phyloP scores from a whole-genome alignment of 306 rosid genomes.

The Cicer arietinum region DNA sequence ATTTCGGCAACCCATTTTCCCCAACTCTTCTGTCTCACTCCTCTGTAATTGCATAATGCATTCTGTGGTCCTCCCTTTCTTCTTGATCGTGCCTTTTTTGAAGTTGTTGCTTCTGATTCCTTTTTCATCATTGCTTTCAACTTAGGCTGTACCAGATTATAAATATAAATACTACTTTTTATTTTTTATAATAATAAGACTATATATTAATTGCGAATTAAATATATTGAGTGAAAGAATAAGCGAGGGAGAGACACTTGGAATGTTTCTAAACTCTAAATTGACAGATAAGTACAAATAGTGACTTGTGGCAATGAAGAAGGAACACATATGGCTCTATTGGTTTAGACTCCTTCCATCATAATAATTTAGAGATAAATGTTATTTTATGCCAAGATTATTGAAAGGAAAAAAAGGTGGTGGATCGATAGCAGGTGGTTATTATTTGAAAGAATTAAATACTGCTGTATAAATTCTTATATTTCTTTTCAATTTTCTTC shows the following conservation, averaged over 20 bases:
- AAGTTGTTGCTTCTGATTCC: neutral
- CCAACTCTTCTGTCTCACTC: constrained; percentile 43
- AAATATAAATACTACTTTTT: neutral
- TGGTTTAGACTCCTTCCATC: neutral
- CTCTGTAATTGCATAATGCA: constrained; percentile 30
- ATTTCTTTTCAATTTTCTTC: too few relatives aligned
- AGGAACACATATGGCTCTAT: constrained; percentile 10
- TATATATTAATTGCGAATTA: neutral
- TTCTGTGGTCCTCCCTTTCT: constrained; percentile 37
- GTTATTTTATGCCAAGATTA: too few relatives aligned
- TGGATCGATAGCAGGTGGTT: too few relatives aligned
- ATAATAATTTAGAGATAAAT: neutral
- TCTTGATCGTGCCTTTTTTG: neutral
- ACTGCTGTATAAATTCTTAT: too few relatives aligned
- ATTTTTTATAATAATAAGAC: too few relatives aligned
- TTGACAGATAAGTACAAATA: neutral
- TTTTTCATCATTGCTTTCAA: neutral
- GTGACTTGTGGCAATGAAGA: constrained; percentile 1
- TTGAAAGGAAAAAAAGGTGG: too few relatives aligned
- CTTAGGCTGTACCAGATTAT: neutral
- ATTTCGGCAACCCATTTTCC: constrained; percentile 45
- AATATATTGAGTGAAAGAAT: neutral
- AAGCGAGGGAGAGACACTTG: constrained; percentile 1
- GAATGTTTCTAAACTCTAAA: neutral
- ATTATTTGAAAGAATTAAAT: too few relatives aligned